phyloP scores from a whole-genome alignment of 1,139 yeast species.

The Pichia sp. region DNA sequence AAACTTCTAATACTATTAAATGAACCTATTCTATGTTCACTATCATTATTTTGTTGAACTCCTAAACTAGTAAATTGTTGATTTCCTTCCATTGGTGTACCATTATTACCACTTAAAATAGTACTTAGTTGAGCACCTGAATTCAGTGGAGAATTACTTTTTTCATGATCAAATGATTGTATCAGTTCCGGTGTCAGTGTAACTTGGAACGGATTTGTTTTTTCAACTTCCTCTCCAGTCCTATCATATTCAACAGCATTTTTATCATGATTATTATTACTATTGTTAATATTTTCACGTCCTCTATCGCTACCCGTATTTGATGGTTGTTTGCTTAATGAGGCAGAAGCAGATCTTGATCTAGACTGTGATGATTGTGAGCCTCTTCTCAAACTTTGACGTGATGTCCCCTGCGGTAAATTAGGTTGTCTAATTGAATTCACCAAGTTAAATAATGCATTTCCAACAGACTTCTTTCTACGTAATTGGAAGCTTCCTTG shows the following conservation, averaged over 20 bases:
- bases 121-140: conserved; percentile 1
- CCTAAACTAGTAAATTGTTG: not conserved
- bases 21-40: not conserved
- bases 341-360: conserved; percentile 8
- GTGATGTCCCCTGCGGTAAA: conserved; percentile 4
- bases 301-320: no score
- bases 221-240: conserved; percentile 1
- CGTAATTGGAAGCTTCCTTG: conserved; percentile 13
- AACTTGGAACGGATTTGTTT: conserved; percentile 3
- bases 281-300: not conserved
- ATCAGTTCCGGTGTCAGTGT: not conserved
- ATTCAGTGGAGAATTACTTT: not conserved
- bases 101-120: not conserved
- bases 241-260: not conserved
- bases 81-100: not conserved
- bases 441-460: conserved; percentile 22
- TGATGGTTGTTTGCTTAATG: conserved; percentile 3
- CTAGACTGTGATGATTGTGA: conserved; percentile 7
- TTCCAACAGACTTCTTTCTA: conserved; percentile 25
- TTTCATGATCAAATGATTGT: not conserved
- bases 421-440: conserved; percentile 23
- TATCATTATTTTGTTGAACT: not conserved
- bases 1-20: not conserved
- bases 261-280: not conserved
- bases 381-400: conserved; percentile 6